phyloP scores from a whole-genome alignment of 345 rosid genomes.

The Sonneratia caseolaris region DNA sequence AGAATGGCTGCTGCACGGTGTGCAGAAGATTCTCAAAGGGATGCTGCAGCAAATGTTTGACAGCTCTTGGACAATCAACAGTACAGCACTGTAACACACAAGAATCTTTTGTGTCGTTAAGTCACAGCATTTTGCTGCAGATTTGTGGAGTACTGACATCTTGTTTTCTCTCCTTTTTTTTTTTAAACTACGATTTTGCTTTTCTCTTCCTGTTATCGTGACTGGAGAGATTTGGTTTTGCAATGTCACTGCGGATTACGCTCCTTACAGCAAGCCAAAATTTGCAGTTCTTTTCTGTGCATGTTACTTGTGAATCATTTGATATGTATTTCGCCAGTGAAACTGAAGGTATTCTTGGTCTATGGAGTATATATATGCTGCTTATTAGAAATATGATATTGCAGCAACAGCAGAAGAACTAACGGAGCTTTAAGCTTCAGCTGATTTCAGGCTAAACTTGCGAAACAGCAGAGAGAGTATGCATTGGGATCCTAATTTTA shows the following conservation, averaged over 20 bases:
- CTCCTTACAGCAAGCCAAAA: no score
- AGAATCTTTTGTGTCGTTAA: constrained; percentile 9
- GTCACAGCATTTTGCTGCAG: background rate
- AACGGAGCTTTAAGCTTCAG: no score
- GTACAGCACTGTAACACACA: constrained; percentile 3
- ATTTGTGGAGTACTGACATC: constrained; percentile 12
- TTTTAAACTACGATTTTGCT: background rate
- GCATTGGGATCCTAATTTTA: no score
- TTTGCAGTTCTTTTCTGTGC: no score
- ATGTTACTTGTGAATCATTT: background rate
- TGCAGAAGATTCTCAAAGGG: constrained; percentile 42
- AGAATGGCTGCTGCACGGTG: constrained; percentile 41
- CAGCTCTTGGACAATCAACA: background rate
- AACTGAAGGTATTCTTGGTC: no score
- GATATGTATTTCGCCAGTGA: no score
- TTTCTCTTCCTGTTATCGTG: background rate
- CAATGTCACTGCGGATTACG: background rate
- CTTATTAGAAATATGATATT: no score
- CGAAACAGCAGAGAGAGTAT: no score
- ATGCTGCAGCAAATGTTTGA: constrained; percentile 58
- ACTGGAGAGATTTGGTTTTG: background rate
- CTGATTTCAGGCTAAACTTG: no score
- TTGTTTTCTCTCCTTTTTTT: no score
- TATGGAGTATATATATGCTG: no score
- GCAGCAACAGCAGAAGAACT: no score